Conservation (phyloP, 1,139 yeast genomes). For the Scheffersomyces insectosa region DNA sequence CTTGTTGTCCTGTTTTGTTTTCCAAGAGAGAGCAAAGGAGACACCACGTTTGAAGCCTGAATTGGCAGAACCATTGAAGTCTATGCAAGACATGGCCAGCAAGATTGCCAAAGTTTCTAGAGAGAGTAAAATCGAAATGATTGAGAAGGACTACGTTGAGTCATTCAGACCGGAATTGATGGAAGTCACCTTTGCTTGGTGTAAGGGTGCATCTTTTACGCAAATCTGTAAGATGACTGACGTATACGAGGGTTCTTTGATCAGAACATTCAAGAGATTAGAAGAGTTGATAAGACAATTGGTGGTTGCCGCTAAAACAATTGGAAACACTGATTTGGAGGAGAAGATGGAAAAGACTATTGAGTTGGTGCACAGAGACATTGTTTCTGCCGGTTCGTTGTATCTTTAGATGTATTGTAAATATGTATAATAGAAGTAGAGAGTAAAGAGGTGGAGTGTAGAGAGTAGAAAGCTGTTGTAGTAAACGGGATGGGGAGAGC, state of each 20-base stretch:
- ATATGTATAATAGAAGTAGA: background rate
- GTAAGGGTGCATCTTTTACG: constrained; percentile 92
- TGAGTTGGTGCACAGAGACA: constrained; percentile 88
- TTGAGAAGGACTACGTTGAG: constrained; percentile 90
- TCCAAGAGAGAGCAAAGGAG: constrained; percentile 93
- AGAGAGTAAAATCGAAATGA: constrained; percentile 85
- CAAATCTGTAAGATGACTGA: constrained; percentile 98
- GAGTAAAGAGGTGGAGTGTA: background rate
- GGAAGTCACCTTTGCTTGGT: constrained; percentile 98
- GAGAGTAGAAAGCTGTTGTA: too few relatives aligned
- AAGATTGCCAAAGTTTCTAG: constrained; percentile 85
- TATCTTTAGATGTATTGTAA: constrained; percentile 48
- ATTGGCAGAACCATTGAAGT: constrained; percentile 83
- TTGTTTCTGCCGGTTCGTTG: constrained; percentile 93
- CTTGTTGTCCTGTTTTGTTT: constrained; percentile 88
- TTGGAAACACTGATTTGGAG: constrained; percentile 84
- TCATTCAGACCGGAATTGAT: constrained; percentile 87
- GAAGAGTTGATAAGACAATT: constrained; percentile 92
- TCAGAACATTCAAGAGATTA: constrained; percentile 88
- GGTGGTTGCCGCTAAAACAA: constrained; percentile 87
- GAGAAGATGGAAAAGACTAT: constrained; percentile 86
- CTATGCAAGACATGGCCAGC: constrained; percentile 85
- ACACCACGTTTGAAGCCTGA: constrained; percentile 84
- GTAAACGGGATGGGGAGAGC: too few relatives aligned
- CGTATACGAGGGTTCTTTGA: constrained; percentile 94